phyloP scores from a whole-genome alignment of 23 red algal genomes.

The Pyropia yezoensis region DNA sequence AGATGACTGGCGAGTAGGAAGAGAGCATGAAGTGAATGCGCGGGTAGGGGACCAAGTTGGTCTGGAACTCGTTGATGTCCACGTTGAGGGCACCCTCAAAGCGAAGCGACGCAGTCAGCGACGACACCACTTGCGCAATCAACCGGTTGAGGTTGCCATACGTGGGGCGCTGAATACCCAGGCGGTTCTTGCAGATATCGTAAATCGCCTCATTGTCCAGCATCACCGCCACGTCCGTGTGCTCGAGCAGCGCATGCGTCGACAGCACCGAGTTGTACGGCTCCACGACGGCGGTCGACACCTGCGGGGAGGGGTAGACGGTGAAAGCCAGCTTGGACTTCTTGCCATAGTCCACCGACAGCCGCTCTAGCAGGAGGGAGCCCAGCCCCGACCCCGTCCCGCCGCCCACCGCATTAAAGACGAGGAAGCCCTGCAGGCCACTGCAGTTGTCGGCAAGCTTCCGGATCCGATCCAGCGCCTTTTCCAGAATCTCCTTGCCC shows the following conservation, averaged over 20 bases:
- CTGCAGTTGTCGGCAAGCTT: constrained; percentile 93
- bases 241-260: constrained; percentile 93
- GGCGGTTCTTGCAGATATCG: constrained; percentile 85
- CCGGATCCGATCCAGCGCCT: constrained; percentile 86
- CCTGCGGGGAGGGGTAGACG: constrained; percentile 96
- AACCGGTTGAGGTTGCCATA: constrained; percentile 96
- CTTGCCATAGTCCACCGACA: constrained; percentile 98
- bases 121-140: constrained; percentile 98
- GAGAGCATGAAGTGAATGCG: constrained; percentile 99
- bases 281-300: constrained; percentile 96
- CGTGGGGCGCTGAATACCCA: constrained; percentile 88
- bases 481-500: constrained; percentile 97
- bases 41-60: constrained; percentile 97
- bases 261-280: constrained; percentile 99
- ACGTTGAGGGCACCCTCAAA: constrained; percentile 98
- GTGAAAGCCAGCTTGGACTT: constrained; percentile 98
- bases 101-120: constrained; percentile 92
- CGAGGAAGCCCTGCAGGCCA: constrained; percentile 88
- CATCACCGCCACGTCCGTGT: constrained; percentile 97
- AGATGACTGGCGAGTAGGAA: constrained; percentile 86
- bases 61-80: constrained; percentile 99
- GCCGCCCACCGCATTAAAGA: constrained; percentile 95
- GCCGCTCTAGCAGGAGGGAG: constrained; percentile 88
- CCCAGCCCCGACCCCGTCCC: constrained; percentile 98
- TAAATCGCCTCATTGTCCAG: constrained; percentile 99